These are phyloP conservation scores for Glycyrrhiza uralensis DNA, from an alignment of 306 rosid genomes.

Conservation along the genomic window DNA sequence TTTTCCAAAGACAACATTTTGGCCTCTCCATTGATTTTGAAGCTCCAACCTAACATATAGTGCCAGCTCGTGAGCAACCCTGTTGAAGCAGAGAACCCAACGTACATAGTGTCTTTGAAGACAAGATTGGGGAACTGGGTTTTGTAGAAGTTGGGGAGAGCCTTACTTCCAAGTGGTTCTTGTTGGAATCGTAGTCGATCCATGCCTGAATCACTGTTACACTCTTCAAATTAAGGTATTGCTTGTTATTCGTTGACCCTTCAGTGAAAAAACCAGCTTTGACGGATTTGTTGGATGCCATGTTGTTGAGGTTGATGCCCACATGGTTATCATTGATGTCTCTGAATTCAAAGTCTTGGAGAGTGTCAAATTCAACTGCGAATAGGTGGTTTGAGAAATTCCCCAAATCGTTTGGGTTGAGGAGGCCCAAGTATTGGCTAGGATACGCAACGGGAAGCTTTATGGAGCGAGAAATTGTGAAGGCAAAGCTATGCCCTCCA, in stretches of 20 bases:
- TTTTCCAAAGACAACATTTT: slow-evolving; percentile 30
- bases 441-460: slow-evolving; percentile 29
- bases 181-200: slow-evolving; percentile 46
- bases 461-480: slow-evolving; percentile 38
- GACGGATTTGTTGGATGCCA: slow-evolving; percentile 48
- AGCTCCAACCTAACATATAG: slow-evolving; percentile 60
- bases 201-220: slow-evolving; percentile 49
- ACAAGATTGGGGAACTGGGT: slow-evolving; percentile 45
- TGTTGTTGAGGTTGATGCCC: slow-evolving; percentile 45
- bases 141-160: slow-evolving; percentile 43
- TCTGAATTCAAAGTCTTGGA: slow-evolving; percentile 38
- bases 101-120: slow-evolving; percentile 49
- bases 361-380: slow-evolving; percentile 57
- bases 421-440: slow-evolving; percentile 50
- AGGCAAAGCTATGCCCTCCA: slow-evolving; percentile 52
- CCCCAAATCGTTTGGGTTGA: slow-evolving; percentile 43
- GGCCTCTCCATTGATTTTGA: slow-evolving; percentile 49
- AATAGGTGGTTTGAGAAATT: slow-evolving; percentile 49
- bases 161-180: slow-evolving; percentile 33
- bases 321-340: slow-evolving; percentile 63
- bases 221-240: slow-evolving; percentile 40
- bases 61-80: slow-evolving; percentile 47
- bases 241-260: not conserved
- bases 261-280: slow-evolving; percentile 18
- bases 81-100: slow-evolving; percentile 60